Percentiles rank a stretch among this genome's conserved stretches.
Evolutionary conservation across 176 grass and related monocot species (phyloP).

Genomic region (Eleusine coracana): DNA sequence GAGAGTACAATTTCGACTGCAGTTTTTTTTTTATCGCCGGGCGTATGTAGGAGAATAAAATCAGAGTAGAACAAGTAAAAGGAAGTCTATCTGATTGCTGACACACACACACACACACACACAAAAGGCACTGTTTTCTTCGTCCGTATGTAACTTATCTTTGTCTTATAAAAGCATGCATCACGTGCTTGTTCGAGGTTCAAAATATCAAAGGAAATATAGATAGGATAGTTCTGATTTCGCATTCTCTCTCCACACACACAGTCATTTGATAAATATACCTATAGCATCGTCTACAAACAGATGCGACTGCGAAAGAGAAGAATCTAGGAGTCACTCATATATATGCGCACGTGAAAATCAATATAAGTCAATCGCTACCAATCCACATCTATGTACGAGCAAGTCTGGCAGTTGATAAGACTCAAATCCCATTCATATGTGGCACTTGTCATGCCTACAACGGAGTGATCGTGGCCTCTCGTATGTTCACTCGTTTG

Average conservation of each 20-base stretch:
- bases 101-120: no score
- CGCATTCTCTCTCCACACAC: no score
- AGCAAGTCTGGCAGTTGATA: neutral
- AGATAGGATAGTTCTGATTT: no score
- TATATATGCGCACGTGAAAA: neutral
- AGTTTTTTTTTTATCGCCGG: neutral
- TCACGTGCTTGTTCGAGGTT: neutral
- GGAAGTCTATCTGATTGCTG: neutral
- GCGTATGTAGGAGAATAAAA: neutral
- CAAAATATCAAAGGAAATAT: neutral
- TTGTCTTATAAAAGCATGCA: neutral
- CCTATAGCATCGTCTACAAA: neutral
- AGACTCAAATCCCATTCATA: neutral
- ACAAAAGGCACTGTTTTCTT: no score
- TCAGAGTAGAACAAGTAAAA: neutral
- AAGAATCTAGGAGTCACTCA: neutral
- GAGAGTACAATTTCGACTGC: neutral
- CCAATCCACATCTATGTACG: neutral
- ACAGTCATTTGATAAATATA: no score
- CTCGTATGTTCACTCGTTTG: neutral
- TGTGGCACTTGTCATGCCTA: neutral
- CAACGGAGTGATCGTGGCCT: neutral
- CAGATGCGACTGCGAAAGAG: neutral
- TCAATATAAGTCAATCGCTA: neutral
- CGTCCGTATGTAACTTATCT: neutral